Evolutionary conservation across 1,139 yeast genomes (phyloP), one percentile per base, ranked within the genome.

Genomic region (Hansenula lynferdii): DNA sequence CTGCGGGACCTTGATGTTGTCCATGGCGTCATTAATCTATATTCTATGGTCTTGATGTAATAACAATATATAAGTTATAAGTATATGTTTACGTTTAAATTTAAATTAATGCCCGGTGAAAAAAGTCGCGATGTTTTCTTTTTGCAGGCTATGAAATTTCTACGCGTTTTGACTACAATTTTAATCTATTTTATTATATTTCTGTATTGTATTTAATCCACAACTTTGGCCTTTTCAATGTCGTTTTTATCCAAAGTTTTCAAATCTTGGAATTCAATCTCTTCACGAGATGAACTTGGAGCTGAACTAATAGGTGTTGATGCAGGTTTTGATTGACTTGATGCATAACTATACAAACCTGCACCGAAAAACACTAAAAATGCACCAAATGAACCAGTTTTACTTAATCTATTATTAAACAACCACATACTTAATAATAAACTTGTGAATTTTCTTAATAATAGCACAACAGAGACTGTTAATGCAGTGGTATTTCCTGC

Each of bases 371-470:
- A 70, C 15, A 80, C 85, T 37, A 74, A 40, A 3, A 49, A 40
- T 2, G 76, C 69, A 1, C 87, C 87, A 5, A 67, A 29, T n/a
- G 54, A 47, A 39, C 68, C 67, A 41, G 67, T 45, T 34, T 50
- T 12, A 28, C 71, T 60, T 38, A 80, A 50, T 4, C 52, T 44
- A 49, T 71, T 75, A 28, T 63, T 70, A 62, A 75, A 80, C 21
- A 77, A 43, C 44, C 57, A 60, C 39, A 69, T 66, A 44, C 86
- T 79, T 19, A 83, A 48, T 22, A 77, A 44, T 40, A 84, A 60
- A 43, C 86, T 79, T 11, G 72, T 57, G 44, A 82, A 75, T 54
- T 82, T 80, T 35, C 92, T 67, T 8, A 80, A 60, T 38, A 79
- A 65, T 21, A 83, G 62, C 1, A 79, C 74, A 20, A 83, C 72